A percentile compares a stretch with the other conserved stretches of the same genome.
These are phyloP conservation scores for Bombardia bombarda DNA, from an alignment of 495 filamentous ascomycete species.

Conservation along the genomic window DNA sequence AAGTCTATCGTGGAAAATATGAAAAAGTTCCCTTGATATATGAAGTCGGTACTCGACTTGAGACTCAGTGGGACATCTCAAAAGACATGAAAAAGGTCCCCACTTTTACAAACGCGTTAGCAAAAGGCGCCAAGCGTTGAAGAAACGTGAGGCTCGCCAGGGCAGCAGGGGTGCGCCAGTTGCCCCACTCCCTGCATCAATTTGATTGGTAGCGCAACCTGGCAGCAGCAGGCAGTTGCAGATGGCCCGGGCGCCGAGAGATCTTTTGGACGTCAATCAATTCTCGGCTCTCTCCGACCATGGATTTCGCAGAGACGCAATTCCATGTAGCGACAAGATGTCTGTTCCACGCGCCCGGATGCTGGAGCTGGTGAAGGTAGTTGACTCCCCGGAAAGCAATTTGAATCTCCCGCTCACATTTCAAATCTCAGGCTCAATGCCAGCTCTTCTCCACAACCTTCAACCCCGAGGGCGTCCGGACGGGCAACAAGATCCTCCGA, in stretches of 20 bases:
- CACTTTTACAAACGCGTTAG: too few species aligned
- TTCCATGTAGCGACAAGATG: slow-evolving; percentile 46
- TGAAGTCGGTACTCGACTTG: too few species aligned
- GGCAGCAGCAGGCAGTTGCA: too few species aligned
- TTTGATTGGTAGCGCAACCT: too few species aligned
- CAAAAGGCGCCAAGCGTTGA: too few species aligned
- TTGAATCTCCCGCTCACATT: slow-evolving; percentile 2
- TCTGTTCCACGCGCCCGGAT: slow-evolving; percentile 63
- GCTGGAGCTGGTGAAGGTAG: slow-evolving; percentile 72
- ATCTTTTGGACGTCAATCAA: slow-evolving; percentile 9
- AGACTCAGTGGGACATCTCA: too few species aligned
- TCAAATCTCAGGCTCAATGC: slow-evolving; percentile 61
- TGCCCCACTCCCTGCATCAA: background rate
- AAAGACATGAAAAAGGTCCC: too few species aligned
- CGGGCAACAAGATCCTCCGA: slow-evolving; percentile 82
- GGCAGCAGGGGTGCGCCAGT: background rate
- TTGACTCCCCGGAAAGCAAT: background rate
- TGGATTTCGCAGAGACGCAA: slow-evolving; percentile 1
- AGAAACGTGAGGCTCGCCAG: slow-evolving; percentile 5
- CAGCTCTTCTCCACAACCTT: slow-evolving; percentile 83
- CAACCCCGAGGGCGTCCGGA: slow-evolving; percentile 73
- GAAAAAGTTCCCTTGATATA: background rate
- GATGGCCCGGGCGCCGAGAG: too few species aligned
- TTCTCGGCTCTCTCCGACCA: slow-evolving; percentile 1
- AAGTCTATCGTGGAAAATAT: background rate